A percentile compares a stretch with the other conserved stretches of the same genome.
phyloP scores from a whole-genome alignment of 2,329 filamentous ascomycete species.

The Amauroascus verrucosus region DNA sequence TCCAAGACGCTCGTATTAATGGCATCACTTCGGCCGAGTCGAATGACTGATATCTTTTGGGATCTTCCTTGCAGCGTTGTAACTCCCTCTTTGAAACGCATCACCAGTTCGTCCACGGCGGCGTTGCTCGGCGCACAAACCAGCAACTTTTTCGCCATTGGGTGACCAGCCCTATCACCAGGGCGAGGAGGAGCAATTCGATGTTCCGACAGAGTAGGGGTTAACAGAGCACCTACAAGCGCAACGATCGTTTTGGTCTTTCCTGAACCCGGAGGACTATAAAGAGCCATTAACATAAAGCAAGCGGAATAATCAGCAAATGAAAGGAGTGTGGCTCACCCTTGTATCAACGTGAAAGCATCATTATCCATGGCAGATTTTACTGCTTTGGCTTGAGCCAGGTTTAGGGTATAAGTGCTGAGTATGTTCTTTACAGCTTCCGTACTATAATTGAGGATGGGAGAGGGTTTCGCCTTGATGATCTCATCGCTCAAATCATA shows the following conservation, averaged over 20 bases:
- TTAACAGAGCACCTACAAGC: constrained; percentile 80
- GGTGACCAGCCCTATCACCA: constrained; percentile 26
- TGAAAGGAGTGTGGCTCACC: constrained; percentile 39
- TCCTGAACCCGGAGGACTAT: constrained; percentile 80
- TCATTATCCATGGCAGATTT: constrained; percentile 90
- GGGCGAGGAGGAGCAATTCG: constrained; percentile 41
- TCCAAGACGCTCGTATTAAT: constrained; percentile 84
- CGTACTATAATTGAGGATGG: constrained; percentile 69
- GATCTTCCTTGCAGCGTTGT: constrained; percentile 62
- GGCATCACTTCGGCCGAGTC: constrained; percentile 79
- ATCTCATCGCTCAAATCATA: constrained; percentile 95
- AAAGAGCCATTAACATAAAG: constrained; percentile 25
- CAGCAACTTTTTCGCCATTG: constrained; percentile 66
- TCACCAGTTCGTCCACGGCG: constrained; percentile 88
- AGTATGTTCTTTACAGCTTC: constrained; percentile 59
- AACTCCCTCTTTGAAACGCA: constrained; percentile 80
- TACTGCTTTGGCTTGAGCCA: constrained; percentile 81
- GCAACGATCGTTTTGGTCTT: constrained; percentile 98
- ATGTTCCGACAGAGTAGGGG: constrained; percentile 44
- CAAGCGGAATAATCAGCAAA: background rate
- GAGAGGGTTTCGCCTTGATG: constrained; percentile 77
- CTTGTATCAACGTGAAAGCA: constrained; percentile 92
- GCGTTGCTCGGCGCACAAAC: constrained; percentile 98
- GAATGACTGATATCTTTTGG: constrained; percentile 75
- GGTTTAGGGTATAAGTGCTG: constrained; percentile 72